Base-by-base conservation (phyloP, 148 eudicot genomes). In the Rhododendron williamsianum region DNA sequence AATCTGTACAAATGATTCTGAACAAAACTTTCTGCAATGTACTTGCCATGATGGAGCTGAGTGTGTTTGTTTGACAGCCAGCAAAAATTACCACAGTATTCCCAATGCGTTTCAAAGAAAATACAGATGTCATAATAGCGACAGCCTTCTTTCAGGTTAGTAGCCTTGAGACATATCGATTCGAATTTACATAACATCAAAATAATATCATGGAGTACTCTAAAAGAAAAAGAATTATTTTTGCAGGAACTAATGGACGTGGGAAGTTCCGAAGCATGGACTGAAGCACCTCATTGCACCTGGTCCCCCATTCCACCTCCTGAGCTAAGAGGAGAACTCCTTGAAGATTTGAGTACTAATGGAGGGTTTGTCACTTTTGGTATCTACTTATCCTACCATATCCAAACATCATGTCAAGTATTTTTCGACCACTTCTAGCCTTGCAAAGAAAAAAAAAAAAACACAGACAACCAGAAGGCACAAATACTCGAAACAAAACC, bases 301-400 rank as follows among this genome's bases (percentile, higher is more conserved):
- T 95, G 98, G 99, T 90, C 99, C 21, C 95, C 98, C 48, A 91
- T 94, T 90, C 98, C 99, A 85, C 98, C 99, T 76, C 92, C 92
- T 35, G 96, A 97, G 85, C 83, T 95, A 85, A 88, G 95, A 91
- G 96, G 98, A 85, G 95, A 93, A 86, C 88, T 88, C 71, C 87
- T 93, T 30, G 92, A 94, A 87, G 98, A 94, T 82, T 90, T 97
- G 74, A 92, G 93, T 92, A 94, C 98, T 43, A 95, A 97, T 83
- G 96, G 94, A 89, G 98, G 99, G 80, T 97, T 97, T 85, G 91
- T 95, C 56, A 89, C 98, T 85, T 95, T 97, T 84, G 98, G 98
- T 97, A 92, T 36, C 3, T 43, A 51, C 89, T 41, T 65, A 54
- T 52, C 69, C 51, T 58, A 60, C 72, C 65, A 72, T 12, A 78